A percentile compares a stretch with the other conserved stretches of the same genome.
Evolutionary conservation across 179 eudicot genomes (phyloP).

Genomic region (Gypsophila paniculata): DNA sequence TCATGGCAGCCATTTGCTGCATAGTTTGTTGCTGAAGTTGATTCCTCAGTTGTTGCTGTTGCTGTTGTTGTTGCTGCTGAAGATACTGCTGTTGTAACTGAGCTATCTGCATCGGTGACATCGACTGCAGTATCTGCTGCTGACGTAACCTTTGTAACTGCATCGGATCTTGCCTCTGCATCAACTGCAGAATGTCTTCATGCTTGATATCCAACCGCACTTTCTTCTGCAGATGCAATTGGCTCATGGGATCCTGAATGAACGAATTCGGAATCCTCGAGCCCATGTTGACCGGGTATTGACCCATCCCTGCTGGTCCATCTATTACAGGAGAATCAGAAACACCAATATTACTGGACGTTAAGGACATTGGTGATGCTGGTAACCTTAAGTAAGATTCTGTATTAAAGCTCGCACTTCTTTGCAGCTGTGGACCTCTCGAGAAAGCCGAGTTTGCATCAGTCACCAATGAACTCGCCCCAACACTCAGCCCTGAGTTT

Average conservation of each 20-base stretch:
- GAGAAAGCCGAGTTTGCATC: slow-evolving; percentile 95
- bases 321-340: slow-evolving; percentile 81
- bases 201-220: slow-evolving; percentile 77
- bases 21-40: slow-evolving; percentile 65
- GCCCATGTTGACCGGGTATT: slow-evolving; percentile 49
- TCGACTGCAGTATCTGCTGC: slow-evolving; percentile 65
- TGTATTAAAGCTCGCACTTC: slow-evolving; percentile 81
- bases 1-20: slow-evolving; percentile 51
- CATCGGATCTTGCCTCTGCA: slow-evolving; percentile 73
- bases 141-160: slow-evolving; percentile 72
- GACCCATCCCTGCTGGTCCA: slow-evolving; percentile 49
- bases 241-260: slow-evolving; percentile 50
- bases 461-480: slow-evolving; percentile 86
- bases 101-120: slow-evolving; percentile 69
- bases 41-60: slow-evolving; percentile 46
- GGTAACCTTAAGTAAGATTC: slow-evolving; percentile 78
- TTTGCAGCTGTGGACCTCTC: slow-evolving; percentile 79
- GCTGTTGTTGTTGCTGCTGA: slow-evolving; percentile 51
- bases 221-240: slow-evolving; percentile 69
- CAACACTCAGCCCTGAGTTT: slow-evolving; percentile 77
- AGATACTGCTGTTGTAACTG: slow-evolving; percentile 56
- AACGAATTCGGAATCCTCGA: slow-evolving; percentile 43
- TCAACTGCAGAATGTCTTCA: slow-evolving; percentile 59
- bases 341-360: slow-evolving; percentile 78
- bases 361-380: slow-evolving; percentile 81